Percentiles rank a stretch among this genome's conserved stretches.
Conservation (phyloP, 78 protist genomes). For the Dictyostelium brefeldianum region DNA sequence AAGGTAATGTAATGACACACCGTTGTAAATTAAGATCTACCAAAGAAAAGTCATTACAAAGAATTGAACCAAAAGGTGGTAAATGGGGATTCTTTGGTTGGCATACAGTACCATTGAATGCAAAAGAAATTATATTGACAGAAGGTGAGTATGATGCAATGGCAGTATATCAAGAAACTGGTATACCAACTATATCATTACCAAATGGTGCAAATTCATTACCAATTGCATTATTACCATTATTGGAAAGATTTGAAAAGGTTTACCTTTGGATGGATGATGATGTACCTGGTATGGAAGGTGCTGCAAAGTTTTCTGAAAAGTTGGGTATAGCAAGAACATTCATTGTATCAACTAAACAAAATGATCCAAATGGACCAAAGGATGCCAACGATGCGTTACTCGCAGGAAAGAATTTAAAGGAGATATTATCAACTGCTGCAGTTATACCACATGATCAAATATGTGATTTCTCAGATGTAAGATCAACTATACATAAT, state of each 20-base stretch:
- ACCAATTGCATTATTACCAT: constrained; percentile 68
- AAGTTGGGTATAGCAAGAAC: constrained; percentile 82
- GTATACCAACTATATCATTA: constrained; percentile 87
- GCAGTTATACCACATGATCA: constrained; percentile 79
- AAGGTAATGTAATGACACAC: constrained; percentile 34
- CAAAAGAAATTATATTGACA: constrained; percentile 81
- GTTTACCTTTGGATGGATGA: constrained; percentile 91
- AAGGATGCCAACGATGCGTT: constrained; percentile 91
- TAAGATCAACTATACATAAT: constrained; percentile 42
- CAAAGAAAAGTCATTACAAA: constrained; percentile 49
- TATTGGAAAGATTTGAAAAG: constrained; percentile 83
- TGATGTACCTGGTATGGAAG: constrained; percentile 86
- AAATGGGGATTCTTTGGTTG: constrained; percentile 90
- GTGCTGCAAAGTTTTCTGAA: constrained; percentile 84
- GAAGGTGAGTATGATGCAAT: constrained; percentile 93
- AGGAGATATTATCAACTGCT: constrained; percentile 48
- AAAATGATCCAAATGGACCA: constrained; percentile 60
- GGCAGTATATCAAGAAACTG: constrained; percentile 89
- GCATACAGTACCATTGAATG: constrained; percentile 76
- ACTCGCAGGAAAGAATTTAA: constrained; percentile 40
- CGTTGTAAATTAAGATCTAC: constrained; percentile 80
- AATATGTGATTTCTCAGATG: constrained; percentile 59
- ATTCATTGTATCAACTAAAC: constrained; percentile 50
- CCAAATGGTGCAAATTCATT: constrained; percentile 87
- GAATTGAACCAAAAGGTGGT: constrained; percentile 85